These are phyloP conservation scores for Fusarium multiceps DNA, from an alignment of 2,329 filamentous ascomycete species.

Conservation along the genomic window DNA sequence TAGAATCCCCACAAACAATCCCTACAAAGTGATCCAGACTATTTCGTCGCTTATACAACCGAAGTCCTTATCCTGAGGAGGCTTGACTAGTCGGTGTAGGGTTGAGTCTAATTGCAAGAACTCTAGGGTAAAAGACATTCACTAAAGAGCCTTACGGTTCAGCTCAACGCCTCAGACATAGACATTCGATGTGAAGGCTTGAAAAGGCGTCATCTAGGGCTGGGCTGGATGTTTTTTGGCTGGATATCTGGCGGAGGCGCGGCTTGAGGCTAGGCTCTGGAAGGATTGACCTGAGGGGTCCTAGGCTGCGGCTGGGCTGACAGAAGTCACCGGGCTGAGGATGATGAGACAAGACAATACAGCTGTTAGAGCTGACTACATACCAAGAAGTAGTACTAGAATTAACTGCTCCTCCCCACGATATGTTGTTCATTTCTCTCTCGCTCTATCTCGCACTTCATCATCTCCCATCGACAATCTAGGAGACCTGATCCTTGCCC, in stretches of 20 bases:
- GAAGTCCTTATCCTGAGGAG: neutral
- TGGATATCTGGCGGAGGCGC: slow-evolving; percentile 38
- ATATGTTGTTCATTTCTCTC: slow-evolving; percentile 13
- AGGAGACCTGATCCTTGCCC: slow-evolving; percentile 6
- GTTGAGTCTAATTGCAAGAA: neutral
- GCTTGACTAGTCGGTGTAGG: slow-evolving; percentile 4
- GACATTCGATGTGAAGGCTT: slow-evolving; percentile 27
- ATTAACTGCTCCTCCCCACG: neutral
- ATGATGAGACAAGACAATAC: slow-evolving; percentile 14
- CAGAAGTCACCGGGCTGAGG: slow-evolving; percentile 27
- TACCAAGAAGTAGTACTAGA: neutral
- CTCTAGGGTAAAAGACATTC: neutral
- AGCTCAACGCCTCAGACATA: neutral
- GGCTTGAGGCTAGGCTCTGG: slow-evolving; percentile 33
- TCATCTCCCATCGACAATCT: slow-evolving; percentile 3
- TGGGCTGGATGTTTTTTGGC: slow-evolving; percentile 36
- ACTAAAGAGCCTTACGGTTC: slow-evolving; percentile 8
- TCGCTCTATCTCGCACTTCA: slow-evolving; percentile 5
- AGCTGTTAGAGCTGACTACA: slow-evolving; percentile 2
- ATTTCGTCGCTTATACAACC: neutral
- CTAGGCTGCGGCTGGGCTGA: slow-evolving; percentile 39
- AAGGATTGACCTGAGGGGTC: slow-evolving; percentile 21
- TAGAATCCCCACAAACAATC: neutral
- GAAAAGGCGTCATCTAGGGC: slow-evolving; percentile 24
- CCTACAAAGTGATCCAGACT: neutral